Evolutionary conservation across 768 basidiomycete species (phyloP).

Genomic region (Termitomyces sp.): DNA sequence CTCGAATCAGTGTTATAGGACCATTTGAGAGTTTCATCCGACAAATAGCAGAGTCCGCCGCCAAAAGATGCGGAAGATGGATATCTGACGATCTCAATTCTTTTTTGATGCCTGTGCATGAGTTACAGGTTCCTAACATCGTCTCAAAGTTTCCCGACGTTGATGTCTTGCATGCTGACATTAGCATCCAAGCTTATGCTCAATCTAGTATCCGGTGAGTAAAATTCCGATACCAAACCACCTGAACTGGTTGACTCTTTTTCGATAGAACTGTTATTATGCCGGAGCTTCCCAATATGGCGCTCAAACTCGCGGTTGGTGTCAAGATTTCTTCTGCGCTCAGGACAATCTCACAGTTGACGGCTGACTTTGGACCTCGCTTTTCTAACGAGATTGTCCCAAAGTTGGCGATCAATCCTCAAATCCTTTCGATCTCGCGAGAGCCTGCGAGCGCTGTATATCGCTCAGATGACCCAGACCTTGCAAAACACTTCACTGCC

Average conservation of each 20-base stretch:
- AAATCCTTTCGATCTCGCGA: constrained; percentile 37
- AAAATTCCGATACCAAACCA: background rate
- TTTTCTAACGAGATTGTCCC: constrained; percentile 47
- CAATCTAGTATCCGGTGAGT: constrained; percentile 51
- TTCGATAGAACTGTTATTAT: constrained; percentile 38
- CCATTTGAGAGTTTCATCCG: constrained; percentile 33
- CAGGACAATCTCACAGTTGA: constrained; percentile 55
- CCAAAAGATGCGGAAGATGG: constrained; percentile 20
- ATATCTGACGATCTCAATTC: constrained; percentile 21
- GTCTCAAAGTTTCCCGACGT: constrained; percentile 35
- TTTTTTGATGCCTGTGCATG: constrained; percentile 46
- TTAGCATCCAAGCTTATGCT: constrained; percentile 35
- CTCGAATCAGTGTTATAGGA: constrained; percentile 33
- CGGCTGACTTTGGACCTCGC: constrained; percentile 50
- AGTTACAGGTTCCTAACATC: constrained; percentile 44
- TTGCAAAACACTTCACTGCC: constrained; percentile 48
- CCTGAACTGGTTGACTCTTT: background rate
- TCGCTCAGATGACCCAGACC: constrained; percentile 32
- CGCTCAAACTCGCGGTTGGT: constrained; percentile 47
- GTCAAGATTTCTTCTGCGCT: constrained; percentile 54
- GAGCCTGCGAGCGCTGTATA: constrained; percentile 48
- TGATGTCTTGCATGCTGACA: constrained; percentile 33
- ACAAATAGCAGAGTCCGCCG: constrained; percentile 27
- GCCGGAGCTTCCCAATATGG: constrained; percentile 36
- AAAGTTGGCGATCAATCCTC: constrained; percentile 35